These are phyloP conservation scores for Discostella pseudostelligera DNA, from an alignment of 108 stramenopile genomes.

Conservation along the genomic window DNA sequence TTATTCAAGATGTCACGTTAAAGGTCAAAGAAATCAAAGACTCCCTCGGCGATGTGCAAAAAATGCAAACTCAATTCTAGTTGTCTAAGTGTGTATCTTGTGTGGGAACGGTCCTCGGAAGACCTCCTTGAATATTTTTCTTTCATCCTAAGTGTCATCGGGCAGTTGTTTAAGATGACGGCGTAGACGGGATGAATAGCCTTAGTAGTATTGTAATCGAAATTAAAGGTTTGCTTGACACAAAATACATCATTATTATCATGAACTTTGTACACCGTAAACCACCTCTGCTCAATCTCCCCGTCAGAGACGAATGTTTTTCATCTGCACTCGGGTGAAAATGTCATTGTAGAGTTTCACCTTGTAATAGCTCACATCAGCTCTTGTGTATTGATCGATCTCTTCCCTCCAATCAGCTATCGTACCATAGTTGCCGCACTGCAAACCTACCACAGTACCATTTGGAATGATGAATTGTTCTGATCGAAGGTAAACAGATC, in stretches of 20 bases:
- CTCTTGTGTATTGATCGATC: not conserved
- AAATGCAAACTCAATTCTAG: slow-evolving; percentile 47
- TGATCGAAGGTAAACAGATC: slow-evolving; percentile 2
- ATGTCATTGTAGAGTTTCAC: not conserved
- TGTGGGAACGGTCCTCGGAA: no score
- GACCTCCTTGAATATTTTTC: no score
- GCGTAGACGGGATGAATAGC: no score
- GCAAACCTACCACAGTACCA: slow-evolving; percentile 5
- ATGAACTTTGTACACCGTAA: no score
- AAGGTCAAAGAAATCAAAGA: slow-evolving; percentile 45
- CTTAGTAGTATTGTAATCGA: no score
- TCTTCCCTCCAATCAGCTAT: slow-evolving; percentile 6
- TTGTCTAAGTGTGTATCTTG: not conserved
- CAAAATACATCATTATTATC: no score
- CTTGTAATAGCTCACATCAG: slow-evolving; percentile 10
- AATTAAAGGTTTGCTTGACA: no score
- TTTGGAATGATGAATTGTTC: slow-evolving; percentile 16
- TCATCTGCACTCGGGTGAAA: not conserved
- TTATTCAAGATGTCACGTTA: slow-evolving; percentile 40
- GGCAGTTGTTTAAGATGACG: no score
- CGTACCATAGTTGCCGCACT: not conserved
- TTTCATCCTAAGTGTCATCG: no score
- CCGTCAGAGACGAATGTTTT: slow-evolving; percentile 1
- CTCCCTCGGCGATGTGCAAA: slow-evolving; percentile 52
- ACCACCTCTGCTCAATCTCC: no score